Evolutionary conservation across 129 eudicot genomes (phyloP).

Genomic region (Helichrysum umbraculigerum): DNA sequence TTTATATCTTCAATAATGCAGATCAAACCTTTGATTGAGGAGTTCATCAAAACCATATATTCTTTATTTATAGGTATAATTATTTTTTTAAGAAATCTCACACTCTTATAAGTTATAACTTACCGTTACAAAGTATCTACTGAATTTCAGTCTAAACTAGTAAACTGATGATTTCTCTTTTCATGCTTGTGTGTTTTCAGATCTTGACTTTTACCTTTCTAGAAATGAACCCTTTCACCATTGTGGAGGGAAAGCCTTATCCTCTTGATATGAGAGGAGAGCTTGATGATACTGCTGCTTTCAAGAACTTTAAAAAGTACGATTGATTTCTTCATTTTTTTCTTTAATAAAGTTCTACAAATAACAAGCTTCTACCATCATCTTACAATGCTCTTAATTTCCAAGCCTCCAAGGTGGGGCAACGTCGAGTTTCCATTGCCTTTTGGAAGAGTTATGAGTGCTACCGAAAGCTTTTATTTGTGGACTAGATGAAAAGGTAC

Average conservation of each 20-base stretch:
- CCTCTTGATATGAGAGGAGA: slow-evolving; percentile 99
- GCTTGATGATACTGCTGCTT: slow-evolving; percentile 96
- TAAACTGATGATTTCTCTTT: slow-evolving; percentile 8
- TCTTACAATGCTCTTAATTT: slow-evolving; percentile 21
- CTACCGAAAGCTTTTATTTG: slow-evolving; percentile 93
- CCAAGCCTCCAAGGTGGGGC: slow-evolving; percentile 96
- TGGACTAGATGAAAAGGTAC: slow-evolving; percentile 97
- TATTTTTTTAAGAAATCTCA: not conserved
- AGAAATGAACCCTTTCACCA: slow-evolving; percentile 95
- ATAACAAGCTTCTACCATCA: not conserved
- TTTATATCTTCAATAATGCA: slow-evolving; percentile 33
- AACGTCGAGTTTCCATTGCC: slow-evolving; percentile 95
- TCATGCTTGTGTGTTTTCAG: slow-evolving; percentile 35
- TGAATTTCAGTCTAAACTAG: not conserved
- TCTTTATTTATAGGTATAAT: slow-evolving; percentile 66
- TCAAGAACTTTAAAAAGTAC: slow-evolving; percentile 95
- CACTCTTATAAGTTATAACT: too few relatives aligned
- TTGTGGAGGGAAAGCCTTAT: slow-evolving; percentile 95
- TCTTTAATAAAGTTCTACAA: not conserved
- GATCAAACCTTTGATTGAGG: slow-evolving; percentile 83
- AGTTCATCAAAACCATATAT: slow-evolving; percentile 68
- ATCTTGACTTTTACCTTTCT: slow-evolving; percentile 97
- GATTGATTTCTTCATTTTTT: not conserved
- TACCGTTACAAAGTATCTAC: slow-evolving; percentile 16
- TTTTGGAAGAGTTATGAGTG: slow-evolving; percentile 98